Evolutionary conservation across 257 asterid species (phyloP), one percentile per base, ranked within the genome.

Genomic region (Ligustrum vulgare): DNA sequence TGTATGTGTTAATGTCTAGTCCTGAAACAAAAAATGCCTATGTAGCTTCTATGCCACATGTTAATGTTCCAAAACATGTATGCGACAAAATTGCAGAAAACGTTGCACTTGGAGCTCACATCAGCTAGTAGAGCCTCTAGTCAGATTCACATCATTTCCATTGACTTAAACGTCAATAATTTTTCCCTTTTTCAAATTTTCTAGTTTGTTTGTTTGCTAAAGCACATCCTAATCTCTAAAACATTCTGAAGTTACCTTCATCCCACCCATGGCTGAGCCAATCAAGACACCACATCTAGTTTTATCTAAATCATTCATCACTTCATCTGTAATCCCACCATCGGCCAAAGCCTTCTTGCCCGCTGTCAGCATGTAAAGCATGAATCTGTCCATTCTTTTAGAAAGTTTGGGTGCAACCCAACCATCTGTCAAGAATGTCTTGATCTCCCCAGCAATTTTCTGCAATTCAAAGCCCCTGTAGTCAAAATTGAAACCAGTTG

Each of bases 361-460:
- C 11, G 98, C 97, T 49, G 96, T 91, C 77, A 91, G 86, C 97
- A 94, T 90, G 91, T 94, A 94, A 70, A 94, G 97, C 97, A 94
- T 94, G 87, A 94, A 94, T 80, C 81, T 94, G 77, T 94, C 98
- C 97, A 91, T 86, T 84, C 98, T 89, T 75, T 88, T 94, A 75
- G 97, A 83, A 72, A 94, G 92, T 79, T 94, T 94, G 67, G 98
- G 98, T 62, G 97, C 88, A 83, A 94, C 93, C 97, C 86, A 92
- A 56, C 98, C 98, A 71, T 91, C 97, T 28, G 98, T 89, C 15
- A 97, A 79, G 87, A 79, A 94, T 41, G 96, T 86, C 87, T 94
- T 94, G 79, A 94, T 94, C 87, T 94, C 98, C 80, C 98, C 98
- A 81, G 97, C 98, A 77, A 94, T 94, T 86, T 91, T 89, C 98